phyloP scores from a whole-genome alignment of 2,329 filamentous ascomycete species.

The Rosellinia necatrix region DNA sequence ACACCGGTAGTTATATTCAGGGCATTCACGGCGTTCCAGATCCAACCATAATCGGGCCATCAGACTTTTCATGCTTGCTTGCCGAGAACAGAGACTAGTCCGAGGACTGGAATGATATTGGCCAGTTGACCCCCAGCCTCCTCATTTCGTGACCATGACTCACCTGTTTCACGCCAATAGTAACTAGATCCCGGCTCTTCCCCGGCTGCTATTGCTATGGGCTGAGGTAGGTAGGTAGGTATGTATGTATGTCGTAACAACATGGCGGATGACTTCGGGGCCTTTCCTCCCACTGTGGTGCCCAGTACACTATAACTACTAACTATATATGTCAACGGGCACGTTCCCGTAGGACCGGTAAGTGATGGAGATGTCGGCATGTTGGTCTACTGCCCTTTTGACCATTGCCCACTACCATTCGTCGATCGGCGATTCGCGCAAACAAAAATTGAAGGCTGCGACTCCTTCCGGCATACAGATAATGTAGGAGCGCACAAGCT shows the following conservation, averaged over 20 bases:
- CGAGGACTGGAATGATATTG: slow-evolving; percentile 7
- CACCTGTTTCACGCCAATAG: slow-evolving; percentile 32
- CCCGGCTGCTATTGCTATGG: slow-evolving; percentile 14
- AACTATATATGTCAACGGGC: too few species aligned
- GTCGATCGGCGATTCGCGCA: background rate
- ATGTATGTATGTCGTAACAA: too few species aligned
- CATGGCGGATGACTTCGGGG: too few species aligned
- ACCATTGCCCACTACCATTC: too few species aligned
- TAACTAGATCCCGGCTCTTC: slow-evolving; percentile 17
- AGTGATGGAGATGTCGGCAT: too few species aligned
- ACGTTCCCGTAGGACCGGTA: too few species aligned
- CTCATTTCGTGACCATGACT: slow-evolving; percentile 36
- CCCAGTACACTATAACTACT: too few species aligned
- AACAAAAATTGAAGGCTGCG: background rate
- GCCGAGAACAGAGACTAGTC: slow-evolving; percentile 12
- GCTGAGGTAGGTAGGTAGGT: background rate
- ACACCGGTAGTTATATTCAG: too few species aligned
- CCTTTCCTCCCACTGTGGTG: too few species aligned
- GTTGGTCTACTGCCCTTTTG: background rate
- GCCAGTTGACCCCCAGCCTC: slow-evolving; percentile 31
- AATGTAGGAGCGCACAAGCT: too few species aligned
- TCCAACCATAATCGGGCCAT: slow-evolving; percentile 14
- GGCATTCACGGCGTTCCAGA: too few species aligned
- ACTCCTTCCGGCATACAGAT: background rate
- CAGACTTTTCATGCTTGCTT: background rate